phyloP scores from a whole-genome alignment of 2,329 filamentous ascomycete species.

The Colletotrichum chlorophyti region DNA sequence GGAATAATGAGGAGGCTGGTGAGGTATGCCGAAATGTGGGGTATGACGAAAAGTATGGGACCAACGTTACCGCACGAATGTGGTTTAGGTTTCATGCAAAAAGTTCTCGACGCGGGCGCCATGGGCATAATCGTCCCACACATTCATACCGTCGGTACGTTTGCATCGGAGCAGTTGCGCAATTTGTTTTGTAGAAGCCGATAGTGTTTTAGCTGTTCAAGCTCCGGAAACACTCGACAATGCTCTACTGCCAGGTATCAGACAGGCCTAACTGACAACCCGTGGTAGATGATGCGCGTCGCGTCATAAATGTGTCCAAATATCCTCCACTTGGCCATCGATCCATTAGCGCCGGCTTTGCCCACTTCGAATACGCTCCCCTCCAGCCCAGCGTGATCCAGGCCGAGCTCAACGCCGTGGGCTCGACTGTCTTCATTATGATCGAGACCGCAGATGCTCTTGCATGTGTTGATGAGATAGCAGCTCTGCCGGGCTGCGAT shows the following conservation, averaged over 20 bases:
- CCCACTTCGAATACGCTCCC: constrained; percentile 31
- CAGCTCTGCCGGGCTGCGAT: constrained; percentile 7
- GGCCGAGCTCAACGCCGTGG: not conserved
- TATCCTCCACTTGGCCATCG: constrained; percentile 35
- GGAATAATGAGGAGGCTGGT: too few species aligned
- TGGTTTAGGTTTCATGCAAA: constrained; percentile 38
- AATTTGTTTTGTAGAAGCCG: too few species aligned
- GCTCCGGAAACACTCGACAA: too few species aligned
- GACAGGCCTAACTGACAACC: too few species aligned
- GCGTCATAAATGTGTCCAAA: constrained; percentile 32
- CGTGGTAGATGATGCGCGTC: constrained; percentile 34
- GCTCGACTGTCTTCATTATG: constrained; percentile 13
- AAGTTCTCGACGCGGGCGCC: constrained; percentile 40
- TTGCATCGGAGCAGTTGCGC: too few species aligned
- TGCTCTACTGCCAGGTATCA: too few species aligned
- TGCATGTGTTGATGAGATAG: not conserved
- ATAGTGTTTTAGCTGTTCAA: too few species aligned
- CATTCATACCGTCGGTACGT: constrained; percentile 32
- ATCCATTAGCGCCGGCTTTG: constrained; percentile 32
- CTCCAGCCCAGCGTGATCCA: constrained; percentile 13
- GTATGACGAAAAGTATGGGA: too few species aligned
- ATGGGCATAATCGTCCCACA: constrained; percentile 38
- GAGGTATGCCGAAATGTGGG: too few species aligned
- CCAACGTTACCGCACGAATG: constrained; percentile 39
- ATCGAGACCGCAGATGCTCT: constrained; percentile 17